A percentile compares a stretch with the other conserved stretches of the same genome.
Conservation (phyloP, 139 green algal species). For the Marvania coccoides region DNA sequence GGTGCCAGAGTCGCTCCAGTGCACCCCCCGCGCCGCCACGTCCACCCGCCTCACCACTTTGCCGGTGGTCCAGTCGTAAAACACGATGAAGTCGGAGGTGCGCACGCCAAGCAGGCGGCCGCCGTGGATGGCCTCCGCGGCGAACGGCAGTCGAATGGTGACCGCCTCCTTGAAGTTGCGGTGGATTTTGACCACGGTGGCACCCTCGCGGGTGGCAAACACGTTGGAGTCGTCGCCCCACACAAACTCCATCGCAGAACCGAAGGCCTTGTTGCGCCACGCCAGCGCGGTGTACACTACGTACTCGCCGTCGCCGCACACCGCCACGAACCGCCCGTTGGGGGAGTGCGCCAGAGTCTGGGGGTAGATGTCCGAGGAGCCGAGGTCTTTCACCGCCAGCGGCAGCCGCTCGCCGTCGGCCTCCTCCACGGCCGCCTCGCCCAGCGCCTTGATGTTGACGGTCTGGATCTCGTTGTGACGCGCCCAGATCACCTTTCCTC, state of each 20-base stretch:
- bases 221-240: constrained; percentile 87
- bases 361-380: constrained; percentile 90
- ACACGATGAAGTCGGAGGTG: constrained; percentile 82
- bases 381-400: constrained; percentile 94
- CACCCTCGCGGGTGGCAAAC: constrained; percentile 61
- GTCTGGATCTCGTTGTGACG: constrained; percentile 89
- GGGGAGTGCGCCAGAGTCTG: constrained; percentile 85
- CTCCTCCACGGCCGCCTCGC: constrained; percentile 37
- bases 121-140: constrained; percentile 81
- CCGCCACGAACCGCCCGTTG: constrained; percentile 94
- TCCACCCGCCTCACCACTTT: constrained; percentile 86
- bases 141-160: constrained; percentile 71
- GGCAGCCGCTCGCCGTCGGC: constrained; percentile 92
- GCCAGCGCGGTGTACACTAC: constrained; percentile 98
- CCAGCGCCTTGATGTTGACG: constrained; percentile 80
- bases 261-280: constrained; percentile 98
- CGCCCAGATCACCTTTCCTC: constrained; percentile 93
- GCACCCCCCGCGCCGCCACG: constrained; percentile 63
- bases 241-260: constrained; percentile 81
- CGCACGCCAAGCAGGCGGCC: constrained; percentile 77
- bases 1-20: constrained; percentile 85
- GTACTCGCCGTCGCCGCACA: constrained; percentile 93
- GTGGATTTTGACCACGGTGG: constrained; percentile 42
- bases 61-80: constrained; percentile 91
- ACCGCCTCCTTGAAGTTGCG: constrained; percentile 76